Evolutionary conservation across 106 monocot genomes (phyloP).

Genomic region (Platanthera guangdongensis): DNA sequence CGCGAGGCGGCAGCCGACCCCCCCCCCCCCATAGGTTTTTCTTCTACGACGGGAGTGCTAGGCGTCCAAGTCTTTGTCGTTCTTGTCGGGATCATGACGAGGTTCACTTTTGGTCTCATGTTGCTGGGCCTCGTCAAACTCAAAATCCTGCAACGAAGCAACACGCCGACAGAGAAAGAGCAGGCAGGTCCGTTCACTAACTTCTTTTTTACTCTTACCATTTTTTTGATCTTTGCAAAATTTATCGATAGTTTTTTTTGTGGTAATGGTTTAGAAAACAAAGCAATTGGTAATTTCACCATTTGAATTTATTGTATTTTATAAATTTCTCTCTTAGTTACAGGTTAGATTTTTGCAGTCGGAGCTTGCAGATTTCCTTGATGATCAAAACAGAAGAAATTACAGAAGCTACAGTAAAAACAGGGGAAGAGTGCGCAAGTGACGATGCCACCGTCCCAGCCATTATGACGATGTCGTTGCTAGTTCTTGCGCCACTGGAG

Average conservation of each 20-base stretch:
- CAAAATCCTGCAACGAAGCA: constrained; percentile 92
- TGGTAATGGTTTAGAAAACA: neutral
- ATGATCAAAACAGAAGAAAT: too few relatives aligned
- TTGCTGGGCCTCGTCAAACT: constrained; percentile 93
- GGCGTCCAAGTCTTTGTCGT: constrained; percentile 34
- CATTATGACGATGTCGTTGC: too few relatives aligned
- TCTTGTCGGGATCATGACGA: constrained; percentile 96
- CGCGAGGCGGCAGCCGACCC: too few relatives aligned
- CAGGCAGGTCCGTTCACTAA: constrained; percentile 55
- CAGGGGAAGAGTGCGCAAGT: too few relatives aligned
- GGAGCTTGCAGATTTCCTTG: too few relatives aligned
- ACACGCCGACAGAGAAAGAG: constrained; percentile 63
- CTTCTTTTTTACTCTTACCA: neutral
- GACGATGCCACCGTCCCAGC: neutral
- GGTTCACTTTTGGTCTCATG: constrained; percentile 88
- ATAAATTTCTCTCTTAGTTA: neutral
- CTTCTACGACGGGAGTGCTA: too few relatives aligned
- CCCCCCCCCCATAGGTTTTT: too few relatives aligned
- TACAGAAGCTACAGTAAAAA: too few relatives aligned
- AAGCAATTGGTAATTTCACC: neutral
- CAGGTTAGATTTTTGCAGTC: neutral
- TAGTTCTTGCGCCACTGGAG: too few relatives aligned
- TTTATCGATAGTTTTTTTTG: neutral
- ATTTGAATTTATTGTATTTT: neutral
- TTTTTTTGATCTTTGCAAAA: neutral